phyloP scores from a whole-genome alignment of 768 basidiomycete species.

The Russula lepida region DNA sequence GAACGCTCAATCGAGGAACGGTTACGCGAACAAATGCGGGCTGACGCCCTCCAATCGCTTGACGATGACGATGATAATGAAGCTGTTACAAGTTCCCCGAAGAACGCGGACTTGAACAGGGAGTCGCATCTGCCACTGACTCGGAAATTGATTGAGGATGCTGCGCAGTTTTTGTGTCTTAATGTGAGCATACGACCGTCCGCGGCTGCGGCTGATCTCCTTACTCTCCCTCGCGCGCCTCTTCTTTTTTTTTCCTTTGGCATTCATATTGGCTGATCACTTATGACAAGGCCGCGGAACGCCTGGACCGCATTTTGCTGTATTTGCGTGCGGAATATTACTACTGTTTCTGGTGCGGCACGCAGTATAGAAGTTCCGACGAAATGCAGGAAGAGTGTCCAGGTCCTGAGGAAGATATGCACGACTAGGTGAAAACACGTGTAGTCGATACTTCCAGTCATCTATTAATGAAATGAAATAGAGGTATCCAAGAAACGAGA shows the following conservation, averaged over 20 bases:
- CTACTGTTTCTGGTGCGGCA: slow-evolving; percentile 89
- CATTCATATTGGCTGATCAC: neutral
- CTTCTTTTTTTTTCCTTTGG: neutral
- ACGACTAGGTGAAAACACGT: slow-evolving; percentile 43
- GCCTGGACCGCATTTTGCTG: slow-evolving; percentile 55
- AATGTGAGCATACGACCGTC: slow-evolving; percentile 28
- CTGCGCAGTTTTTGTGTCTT: slow-evolving; percentile 57
- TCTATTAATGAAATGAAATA: slow-evolving; percentile 1
- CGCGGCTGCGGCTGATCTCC: neutral
- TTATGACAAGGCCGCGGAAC: slow-evolving; percentile 51
- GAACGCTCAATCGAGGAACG: slow-evolving; percentile 35
- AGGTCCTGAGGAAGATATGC: slow-evolving; percentile 66
- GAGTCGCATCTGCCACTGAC: slow-evolving; percentile 35
- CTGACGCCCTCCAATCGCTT: slow-evolving; percentile 56
- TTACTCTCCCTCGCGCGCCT: slow-evolving; percentile 25
- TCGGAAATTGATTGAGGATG: slow-evolving; percentile 64
- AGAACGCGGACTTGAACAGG: slow-evolving; percentile 15
- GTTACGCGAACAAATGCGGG: slow-evolving; percentile 67
- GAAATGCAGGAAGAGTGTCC: slow-evolving; percentile 65
- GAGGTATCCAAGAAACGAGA: neutral
- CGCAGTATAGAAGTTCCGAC: slow-evolving; percentile 52
- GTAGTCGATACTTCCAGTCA: neutral
- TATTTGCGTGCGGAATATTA: slow-evolving; percentile 65
- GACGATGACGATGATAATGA: slow-evolving; percentile 35
- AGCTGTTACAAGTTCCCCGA: slow-evolving; percentile 12